Percentiles rank a stretch among this genome's conserved stretches.
phyloP scores from a whole-genome alignment of 1,284 basidiomycete genomes.

The Marasmius oreades region DNA sequence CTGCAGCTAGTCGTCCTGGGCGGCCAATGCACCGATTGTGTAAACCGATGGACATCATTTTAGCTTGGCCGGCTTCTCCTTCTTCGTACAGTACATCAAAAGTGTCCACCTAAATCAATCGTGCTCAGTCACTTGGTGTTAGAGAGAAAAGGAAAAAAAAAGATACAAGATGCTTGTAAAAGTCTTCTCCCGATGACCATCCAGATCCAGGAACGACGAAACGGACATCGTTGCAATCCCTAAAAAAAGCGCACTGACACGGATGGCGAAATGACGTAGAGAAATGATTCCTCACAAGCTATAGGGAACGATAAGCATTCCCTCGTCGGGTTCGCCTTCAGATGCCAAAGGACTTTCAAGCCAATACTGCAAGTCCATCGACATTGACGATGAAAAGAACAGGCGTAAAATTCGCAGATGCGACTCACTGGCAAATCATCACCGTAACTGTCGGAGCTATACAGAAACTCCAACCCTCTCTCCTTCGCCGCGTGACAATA shows the following conservation, averaged over 20 bases:
- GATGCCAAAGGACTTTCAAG: slow-evolving; percentile 4
- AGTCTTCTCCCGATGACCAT: slow-evolving; percentile 10
- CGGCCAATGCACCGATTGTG: slow-evolving; percentile 7
- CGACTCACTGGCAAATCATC: slow-evolving; percentile 4
- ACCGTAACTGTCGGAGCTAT: slow-evolving; percentile 6
- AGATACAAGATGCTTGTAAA: slow-evolving; percentile 6
- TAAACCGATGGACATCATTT: slow-evolving; percentile 7
- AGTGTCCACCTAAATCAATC: slow-evolving; percentile 4
- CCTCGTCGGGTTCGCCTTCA: slow-evolving; percentile 3
- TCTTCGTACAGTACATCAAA: slow-evolving; percentile 8
- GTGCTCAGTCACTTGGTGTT: background rate
- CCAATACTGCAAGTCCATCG: slow-evolving; percentile 1
- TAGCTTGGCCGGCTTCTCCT: slow-evolving; percentile 4
- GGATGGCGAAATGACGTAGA: background rate
- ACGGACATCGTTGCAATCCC: slow-evolving; percentile 7
- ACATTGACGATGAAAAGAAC: background rate
- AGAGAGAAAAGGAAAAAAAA: background rate
- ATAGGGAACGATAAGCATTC: slow-evolving; percentile 5
- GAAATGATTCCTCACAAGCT: slow-evolving; percentile 1
- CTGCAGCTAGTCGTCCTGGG: slow-evolving; percentile 6
- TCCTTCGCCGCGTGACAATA: slow-evolving; percentile 4
- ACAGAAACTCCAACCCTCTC: slow-evolving; percentile 3
- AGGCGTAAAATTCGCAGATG: background rate
- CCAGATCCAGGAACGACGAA: slow-evolving; percentile 8
- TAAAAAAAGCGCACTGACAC: background rate